phyloP scores from a whole-genome alignment of 306 rosid genomes.

The Lathyrus oleraceus region DNA sequence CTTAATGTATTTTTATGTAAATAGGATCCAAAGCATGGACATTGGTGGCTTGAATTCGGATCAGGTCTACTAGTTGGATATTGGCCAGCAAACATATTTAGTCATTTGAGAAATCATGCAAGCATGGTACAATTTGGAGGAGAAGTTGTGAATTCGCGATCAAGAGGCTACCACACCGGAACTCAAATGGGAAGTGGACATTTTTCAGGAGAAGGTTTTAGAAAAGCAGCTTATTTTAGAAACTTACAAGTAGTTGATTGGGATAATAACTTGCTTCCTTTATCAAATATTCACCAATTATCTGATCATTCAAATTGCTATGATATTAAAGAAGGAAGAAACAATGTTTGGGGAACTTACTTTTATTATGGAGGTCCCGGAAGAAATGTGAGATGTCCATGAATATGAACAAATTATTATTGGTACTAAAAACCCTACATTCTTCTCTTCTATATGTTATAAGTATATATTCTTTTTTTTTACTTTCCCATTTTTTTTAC shows the following conservation, averaged over 20 bases:
- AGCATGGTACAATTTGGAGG: constrained; percentile 98
- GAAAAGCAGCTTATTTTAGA: constrained; percentile 94
- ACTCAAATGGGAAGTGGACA: constrained; percentile 99
- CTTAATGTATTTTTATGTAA: not conserved
- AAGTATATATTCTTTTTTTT: not conserved
- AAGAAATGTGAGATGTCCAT: constrained; percentile 89
- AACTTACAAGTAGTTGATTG: constrained; percentile 89
- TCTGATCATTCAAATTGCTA: constrained; percentile 93
- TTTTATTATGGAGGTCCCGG: constrained; percentile 99
- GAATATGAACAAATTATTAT: constrained; percentile 29
- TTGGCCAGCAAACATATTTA: constrained; percentile 91
- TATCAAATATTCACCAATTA: constrained; percentile 65
- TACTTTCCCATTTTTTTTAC: not conserved
- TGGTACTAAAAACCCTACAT: not conserved
- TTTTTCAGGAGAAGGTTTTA: constrained; percentile 88
- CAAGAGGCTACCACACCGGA: constrained; percentile 85
- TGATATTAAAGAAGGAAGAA: constrained; percentile 77
- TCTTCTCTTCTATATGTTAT: constrained; percentile 20
- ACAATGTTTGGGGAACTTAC: constrained; percentile 89
- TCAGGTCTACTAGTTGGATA: constrained; percentile 84
- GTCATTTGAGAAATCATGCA: constrained; percentile 89
- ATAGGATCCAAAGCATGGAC: constrained; percentile 96
- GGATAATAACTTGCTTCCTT: constrained; percentile 92
- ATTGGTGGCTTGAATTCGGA: constrained; percentile 97
- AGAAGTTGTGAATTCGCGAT: constrained; percentile 81